Percentiles rank a stretch among this genome's conserved stretches.
These are phyloP conservation scores for Dendrobium nobile DNA, from an alignment of 106 monocot species.

Conservation along the genomic window DNA sequence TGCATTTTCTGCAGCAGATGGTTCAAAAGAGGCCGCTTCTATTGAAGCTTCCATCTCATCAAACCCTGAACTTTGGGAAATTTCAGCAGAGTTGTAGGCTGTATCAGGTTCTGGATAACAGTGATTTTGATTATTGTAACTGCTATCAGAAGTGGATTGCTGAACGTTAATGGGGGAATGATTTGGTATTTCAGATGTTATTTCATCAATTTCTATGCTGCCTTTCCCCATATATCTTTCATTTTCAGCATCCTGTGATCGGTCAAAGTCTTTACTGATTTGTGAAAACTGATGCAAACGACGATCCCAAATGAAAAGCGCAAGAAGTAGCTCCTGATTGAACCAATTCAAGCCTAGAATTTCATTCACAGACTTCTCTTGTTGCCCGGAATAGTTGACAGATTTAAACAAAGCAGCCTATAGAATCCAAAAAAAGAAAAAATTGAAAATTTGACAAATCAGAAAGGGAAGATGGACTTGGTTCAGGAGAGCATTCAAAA, in stretches of 20 bases:
- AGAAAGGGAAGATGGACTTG: neutral
- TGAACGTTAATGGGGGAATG: neutral
- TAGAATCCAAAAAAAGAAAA: constrained; percentile 3
- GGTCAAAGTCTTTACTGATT: constrained; percentile 9
- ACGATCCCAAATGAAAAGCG: constrained; percentile 64
- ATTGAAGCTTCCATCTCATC: constrained; percentile 1
- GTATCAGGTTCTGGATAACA: constrained; percentile 4
- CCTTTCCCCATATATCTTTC: constrained; percentile 6
- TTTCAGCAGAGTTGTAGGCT: constrained; percentile 6
- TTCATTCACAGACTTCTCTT: constrained; percentile 22
- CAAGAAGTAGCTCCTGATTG: constrained; percentile 54
- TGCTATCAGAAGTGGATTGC: constrained; percentile 7
- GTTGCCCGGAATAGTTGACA: constrained; percentile 16
- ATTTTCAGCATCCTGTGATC: constrained; percentile 7
- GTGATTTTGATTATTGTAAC: constrained; percentile 9
- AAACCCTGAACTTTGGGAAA: constrained; percentile 8
- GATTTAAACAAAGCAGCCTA: constrained; percentile 42
- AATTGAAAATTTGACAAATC: neutral
- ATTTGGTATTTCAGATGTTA: constrained; percentile 9
- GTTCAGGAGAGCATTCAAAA: neutral
- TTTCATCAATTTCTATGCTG: constrained; percentile 8
- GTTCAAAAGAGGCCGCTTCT: neutral
- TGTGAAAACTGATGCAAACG: constrained; percentile 51
- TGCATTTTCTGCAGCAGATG: constrained; percentile 2
- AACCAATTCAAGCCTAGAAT: constrained; percentile 44